These are phyloP conservation scores for Climacium dendroides DNA, from an alignment of 225 moss, liverwort and hornwort species.

Conservation along the genomic window DNA sequence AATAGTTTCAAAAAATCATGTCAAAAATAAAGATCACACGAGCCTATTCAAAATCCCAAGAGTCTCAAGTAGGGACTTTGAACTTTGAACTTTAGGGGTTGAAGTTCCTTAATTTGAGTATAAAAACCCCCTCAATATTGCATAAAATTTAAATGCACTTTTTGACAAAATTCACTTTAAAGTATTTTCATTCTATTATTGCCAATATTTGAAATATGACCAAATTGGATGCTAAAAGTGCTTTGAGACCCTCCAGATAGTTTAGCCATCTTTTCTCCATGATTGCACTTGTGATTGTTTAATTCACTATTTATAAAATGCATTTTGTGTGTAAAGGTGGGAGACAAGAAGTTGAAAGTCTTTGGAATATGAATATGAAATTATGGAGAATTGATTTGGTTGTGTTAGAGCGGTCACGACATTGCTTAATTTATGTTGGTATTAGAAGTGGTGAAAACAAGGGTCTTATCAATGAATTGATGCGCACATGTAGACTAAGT, in stretches of 20 bases:
- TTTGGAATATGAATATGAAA: background rate
- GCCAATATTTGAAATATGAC: fast-evolving
- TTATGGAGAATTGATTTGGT: background rate
- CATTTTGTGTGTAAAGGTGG: background rate
- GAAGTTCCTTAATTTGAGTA: background rate
- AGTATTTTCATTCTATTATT: background rate
- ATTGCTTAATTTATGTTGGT: background rate
- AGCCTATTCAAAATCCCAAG: no score
- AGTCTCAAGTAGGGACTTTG: no score
- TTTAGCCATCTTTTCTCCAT: background rate
- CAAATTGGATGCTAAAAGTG: background rate
- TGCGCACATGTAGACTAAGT: no score
- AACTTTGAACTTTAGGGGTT: no score
- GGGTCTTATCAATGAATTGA: no score
- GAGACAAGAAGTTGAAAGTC: background rate
- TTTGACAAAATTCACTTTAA: background rate
- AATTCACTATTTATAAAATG: background rate
- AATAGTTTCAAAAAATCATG: no score
- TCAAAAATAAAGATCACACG: no score
- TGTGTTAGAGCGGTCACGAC: background rate
- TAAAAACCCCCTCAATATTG: fast-evolving
- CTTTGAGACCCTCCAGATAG: background rate
- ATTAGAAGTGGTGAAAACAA: no score
- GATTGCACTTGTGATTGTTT: background rate
- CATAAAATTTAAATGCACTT: background rate